Conservation (phyloP, 2,329 filamentous ascomycete species). For the Talaromyces sp. region DNA sequence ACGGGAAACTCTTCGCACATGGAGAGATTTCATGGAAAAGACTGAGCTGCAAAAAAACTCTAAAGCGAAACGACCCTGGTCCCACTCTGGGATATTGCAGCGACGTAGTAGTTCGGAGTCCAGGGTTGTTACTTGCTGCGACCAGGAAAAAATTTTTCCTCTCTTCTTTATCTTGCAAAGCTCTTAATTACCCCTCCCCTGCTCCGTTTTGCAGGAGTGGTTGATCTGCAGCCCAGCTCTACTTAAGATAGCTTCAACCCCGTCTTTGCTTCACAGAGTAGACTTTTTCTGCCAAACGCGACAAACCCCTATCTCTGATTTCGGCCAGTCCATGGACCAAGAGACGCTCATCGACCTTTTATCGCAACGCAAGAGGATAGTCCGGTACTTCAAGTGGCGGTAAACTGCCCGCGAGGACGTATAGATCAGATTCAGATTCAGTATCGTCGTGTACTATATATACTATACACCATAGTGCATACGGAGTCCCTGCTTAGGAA, state of each 20-base stretch:
- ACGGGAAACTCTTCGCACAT: background rate
- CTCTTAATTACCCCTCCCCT: background rate
- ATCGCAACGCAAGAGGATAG: constrained; percentile 18
- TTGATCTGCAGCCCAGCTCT: background rate
- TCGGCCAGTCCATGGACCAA: constrained; percentile 13
- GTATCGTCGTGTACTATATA: background rate
- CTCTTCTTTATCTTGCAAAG: background rate
- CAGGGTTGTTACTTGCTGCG: background rate
- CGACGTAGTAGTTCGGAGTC: background rate
- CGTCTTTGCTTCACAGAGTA: background rate
- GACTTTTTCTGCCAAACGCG: background rate
- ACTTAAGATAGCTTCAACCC: constrained; percentile 6
- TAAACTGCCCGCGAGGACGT: background rate
- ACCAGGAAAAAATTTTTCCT: background rate
- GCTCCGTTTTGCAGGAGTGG: background rate
- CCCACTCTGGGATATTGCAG: background rate
- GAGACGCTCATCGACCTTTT: constrained; percentile 11
- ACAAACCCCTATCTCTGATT: background rate
- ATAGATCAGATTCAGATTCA: background rate
- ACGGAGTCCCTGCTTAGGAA: background rate
- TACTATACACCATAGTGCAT: background rate
- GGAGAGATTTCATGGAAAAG: background rate
- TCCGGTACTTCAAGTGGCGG: constrained; percentile 18
- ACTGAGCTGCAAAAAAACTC: background rate
- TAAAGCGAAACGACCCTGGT: background rate